Conservation (phyloP, 2,329 filamentous ascomycete species). For the Fusarium phyllophilum region DNA sequence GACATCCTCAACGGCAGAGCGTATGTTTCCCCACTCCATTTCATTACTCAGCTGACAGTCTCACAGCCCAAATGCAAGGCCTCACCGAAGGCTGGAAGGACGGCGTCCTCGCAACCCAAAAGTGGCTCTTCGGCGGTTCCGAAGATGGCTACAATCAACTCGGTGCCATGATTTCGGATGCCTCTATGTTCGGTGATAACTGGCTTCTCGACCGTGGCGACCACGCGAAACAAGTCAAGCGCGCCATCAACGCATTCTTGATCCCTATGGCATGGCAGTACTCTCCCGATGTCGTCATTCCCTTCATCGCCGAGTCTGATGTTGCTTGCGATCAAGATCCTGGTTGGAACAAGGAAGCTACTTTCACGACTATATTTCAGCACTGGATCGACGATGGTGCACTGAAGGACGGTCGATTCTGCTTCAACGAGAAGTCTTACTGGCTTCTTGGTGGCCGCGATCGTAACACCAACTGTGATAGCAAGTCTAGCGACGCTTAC, state of each 20-base stretch:
- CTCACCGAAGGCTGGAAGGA: conserved; percentile 23
- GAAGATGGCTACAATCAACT: conserved; percentile 14
- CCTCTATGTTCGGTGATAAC: conserved; percentile 22
- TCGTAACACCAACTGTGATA: background rate
- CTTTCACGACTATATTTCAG: background rate
- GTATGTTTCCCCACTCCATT: background rate
- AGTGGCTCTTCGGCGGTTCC: conserved; percentile 20
- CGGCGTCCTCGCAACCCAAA: conserved; percentile 8
- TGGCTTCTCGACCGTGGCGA: conserved; percentile 19
- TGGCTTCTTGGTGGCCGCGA: conserved; percentile 12
- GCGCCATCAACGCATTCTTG: conserved; percentile 16
- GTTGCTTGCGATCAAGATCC: conserved; percentile 19
- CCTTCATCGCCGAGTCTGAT: conserved; percentile 20
- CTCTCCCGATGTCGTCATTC: conserved; percentile 14
- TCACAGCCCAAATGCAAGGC: conserved; percentile 19
- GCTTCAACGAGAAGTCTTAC: conserved; percentile 7
- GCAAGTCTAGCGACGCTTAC: background rate
- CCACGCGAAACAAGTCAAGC: conserved; percentile 18
- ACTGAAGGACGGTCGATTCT: conserved; percentile 2
- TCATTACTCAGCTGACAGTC: background rate
- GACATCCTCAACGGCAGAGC: conserved; percentile 15
- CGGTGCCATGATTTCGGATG: conserved; percentile 12
- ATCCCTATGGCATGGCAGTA: conserved; percentile 26
- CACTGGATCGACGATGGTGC: background rate
- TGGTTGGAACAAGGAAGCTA: conserved; percentile 12